Base-by-base conservation (phyloP, 305 asterid species). In the Ilex paraguariensis region DNA sequence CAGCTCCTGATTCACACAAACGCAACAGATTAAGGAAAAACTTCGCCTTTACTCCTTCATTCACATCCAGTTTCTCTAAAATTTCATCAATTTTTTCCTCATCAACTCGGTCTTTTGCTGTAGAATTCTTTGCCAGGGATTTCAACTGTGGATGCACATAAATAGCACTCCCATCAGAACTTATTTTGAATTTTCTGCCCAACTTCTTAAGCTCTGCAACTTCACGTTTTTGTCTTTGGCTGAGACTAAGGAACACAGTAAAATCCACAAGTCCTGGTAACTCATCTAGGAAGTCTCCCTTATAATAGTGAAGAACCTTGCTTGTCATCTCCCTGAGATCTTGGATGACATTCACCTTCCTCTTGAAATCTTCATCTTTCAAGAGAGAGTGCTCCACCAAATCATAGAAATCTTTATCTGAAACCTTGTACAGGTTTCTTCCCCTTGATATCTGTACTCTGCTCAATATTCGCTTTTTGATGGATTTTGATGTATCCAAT, bases 221-320 rank as follows among this genome's bases (percentile, higher is more conserved):
- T 60, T 79, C 93, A 55, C 64, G 56, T 70, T 75, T 79, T 60
- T 93, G 99, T 59, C 55, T 51, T 14, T 78, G 83, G 64, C 85
- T 83, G 44, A 93, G 91, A 64, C 61, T 79, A 51, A 93, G 91
- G 73, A 79, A 83, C 50, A 93, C 84, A 0, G 97, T 78, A 70
- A 86, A 93, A 63, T 93, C 99, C 49, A 88, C 81, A 10, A 93
- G 88, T 64, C 99, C 99, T 0, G 99, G 99, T 60, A 93, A 91
- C 69, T 93, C 99, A 60, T 93, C 99, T 56, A 93, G 72, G 77
- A 84, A 87, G 70, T 93, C 99, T 54, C 99, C 99, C 76, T 70
- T 86, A 80, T 87, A 93, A 69, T 90, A 93, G 64, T 93, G 99
- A 79, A 93, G 75, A 62, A 93, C 95, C 40, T 74, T 84, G 31